Base-by-base conservation (phyloP, 192 early-diverging fungal genomes). In the Chytriomyces sp. region DNA sequence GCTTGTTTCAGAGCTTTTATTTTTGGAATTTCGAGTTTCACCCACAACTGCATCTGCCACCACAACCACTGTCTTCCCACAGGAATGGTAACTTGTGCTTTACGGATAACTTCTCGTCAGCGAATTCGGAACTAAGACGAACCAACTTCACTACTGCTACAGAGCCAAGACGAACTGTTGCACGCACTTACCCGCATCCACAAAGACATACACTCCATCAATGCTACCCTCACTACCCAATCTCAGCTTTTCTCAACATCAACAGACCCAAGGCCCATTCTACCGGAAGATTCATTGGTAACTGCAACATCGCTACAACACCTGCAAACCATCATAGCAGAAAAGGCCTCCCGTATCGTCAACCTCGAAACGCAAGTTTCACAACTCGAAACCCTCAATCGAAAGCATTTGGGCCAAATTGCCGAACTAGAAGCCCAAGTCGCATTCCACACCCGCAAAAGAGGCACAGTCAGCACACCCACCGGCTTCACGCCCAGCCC, bases 371-470 rank as follows among this genome's bases (percentile, higher is more conserved):
- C 1, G 13, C 53, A 57, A 57, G 20, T 57, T 20, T n/a, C 13
- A 57, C 53, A 57, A 57, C 53, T 13, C 53, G 53, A 57, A 13
- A 20, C 53, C 16, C 53, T 35, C 35, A 35, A 35, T 35, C 35
- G 35, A 35, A 35, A 35, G 35, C 35, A 35, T 35, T 35, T 35
- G 35, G 2, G 35, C 35, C 35, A 20, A n/a, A 57, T 57, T 20
- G 53, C 13, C 53, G 53, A 57, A 57, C 53, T 57, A 13, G 53
- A 57, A 57, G 53, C 53, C 53, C 53, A 57, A 57, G 20, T 57
- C 3, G 20, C 13, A 5, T 20, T 57, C 20, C 53, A 35, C 35
- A 35, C 35, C 35, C 35, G 35, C 0, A 35, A 35, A 35, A 35
- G 35, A 35, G 35, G 35, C 35, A 35, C 35, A 35, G 35, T 35